Conservation (phyloP, 2,329 filamentous ascomycete genomes). For the Cladosporium sphaerospermum region DNA sequence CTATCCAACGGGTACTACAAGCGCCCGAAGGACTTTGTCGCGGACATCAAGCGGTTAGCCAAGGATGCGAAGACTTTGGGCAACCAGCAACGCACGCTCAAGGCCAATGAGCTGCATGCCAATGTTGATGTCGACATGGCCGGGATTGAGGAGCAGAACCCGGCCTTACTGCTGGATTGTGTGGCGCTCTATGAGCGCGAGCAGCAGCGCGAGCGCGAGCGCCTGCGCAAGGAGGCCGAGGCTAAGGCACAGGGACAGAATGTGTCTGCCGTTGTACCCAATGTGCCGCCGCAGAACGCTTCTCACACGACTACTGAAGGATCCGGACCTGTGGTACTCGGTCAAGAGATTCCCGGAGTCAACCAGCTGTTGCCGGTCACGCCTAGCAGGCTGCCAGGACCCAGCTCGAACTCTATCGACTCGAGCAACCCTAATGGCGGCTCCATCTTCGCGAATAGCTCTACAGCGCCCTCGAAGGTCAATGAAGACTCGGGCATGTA, state of each 20-base stretch:
- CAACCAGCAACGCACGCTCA: slow-evolving; percentile 76
- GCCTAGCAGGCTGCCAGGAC: slow-evolving; percentile 50
- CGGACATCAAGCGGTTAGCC: slow-evolving; percentile 76
- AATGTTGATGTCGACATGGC: slow-evolving; percentile 94
- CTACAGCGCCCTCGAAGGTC: slow-evolving; percentile 32
- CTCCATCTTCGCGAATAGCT: slow-evolving; percentile 37
- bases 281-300: slow-evolving; percentile 33
- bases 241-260: slow-evolving; percentile 55
- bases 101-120: slow-evolving; percentile 82
- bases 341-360: slow-evolving; percentile 56
- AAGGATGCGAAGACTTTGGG: slow-evolving; percentile 77
- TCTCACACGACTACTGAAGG: slow-evolving; percentile 40
- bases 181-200: slow-evolving; percentile 74
- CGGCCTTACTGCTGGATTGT: slow-evolving; percentile 63
- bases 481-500: slow-evolving; percentile 41
- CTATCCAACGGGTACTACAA: slow-evolving; percentile 95
- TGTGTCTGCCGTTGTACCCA: slow-evolving; percentile 35
- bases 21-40: slow-evolving; percentile 79
- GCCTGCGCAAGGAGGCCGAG: slow-evolving; percentile 47
- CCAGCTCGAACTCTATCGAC: slow-evolving; percentile 55
- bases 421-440: slow-evolving; percentile 38
- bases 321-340: slow-evolving; percentile 48
- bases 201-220: slow-evolving; percentile 54
- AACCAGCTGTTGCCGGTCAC: slow-evolving; percentile 39
- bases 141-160: slow-evolving; percentile 61